These are phyloP conservation scores for Leccinum subrobustum DNA, from an alignment of 1,284 basidiomycete genomes.

Conservation along the genomic window DNA sequence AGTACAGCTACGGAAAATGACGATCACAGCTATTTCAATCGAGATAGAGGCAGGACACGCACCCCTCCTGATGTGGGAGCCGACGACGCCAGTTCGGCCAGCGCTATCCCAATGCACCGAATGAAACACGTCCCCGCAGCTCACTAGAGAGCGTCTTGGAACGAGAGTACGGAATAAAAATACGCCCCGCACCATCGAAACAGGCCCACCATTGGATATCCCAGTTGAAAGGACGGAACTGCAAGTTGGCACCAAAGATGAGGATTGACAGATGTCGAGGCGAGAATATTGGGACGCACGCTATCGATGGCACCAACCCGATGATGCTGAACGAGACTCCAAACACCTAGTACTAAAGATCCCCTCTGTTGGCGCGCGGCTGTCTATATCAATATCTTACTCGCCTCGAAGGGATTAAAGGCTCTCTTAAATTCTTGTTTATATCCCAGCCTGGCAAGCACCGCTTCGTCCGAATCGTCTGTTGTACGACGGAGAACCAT, in stretches of 20 bases:
- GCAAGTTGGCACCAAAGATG: neutral
- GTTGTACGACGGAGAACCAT: neutral
- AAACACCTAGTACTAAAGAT: conserved; percentile 23
- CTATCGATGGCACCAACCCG: conserved; percentile 44
- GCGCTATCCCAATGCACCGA: conserved; percentile 53
- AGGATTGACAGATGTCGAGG: neutral
- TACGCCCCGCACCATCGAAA: conserved; percentile 48
- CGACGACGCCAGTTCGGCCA: conserved; percentile 72
- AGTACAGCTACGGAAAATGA: conserved; percentile 31
- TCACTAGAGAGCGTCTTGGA: conserved; percentile 26
- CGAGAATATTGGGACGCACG: conserved; percentile 22
- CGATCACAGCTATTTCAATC: neutral
- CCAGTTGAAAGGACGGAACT: conserved; percentile 42
- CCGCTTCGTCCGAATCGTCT: neutral
- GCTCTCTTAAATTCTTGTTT: neutral
- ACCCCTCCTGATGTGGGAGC: conserved; percentile 58
- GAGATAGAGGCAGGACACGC: neutral
- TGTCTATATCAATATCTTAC: neutral
- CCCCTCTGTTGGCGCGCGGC: neutral
- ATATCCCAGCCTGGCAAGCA: neutral
- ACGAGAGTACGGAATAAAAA: neutral
- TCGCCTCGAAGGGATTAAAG: neutral
- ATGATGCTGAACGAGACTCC: conserved; percentile 40
- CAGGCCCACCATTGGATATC: conserved; percentile 45
- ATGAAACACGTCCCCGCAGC: conserved; percentile 51